A percentile compares a stretch with the other conserved stretches of the same genome.
Evolutionary conservation across 306 rosid species (phyloP).

Genomic region (Vachellia collinsii): DNA sequence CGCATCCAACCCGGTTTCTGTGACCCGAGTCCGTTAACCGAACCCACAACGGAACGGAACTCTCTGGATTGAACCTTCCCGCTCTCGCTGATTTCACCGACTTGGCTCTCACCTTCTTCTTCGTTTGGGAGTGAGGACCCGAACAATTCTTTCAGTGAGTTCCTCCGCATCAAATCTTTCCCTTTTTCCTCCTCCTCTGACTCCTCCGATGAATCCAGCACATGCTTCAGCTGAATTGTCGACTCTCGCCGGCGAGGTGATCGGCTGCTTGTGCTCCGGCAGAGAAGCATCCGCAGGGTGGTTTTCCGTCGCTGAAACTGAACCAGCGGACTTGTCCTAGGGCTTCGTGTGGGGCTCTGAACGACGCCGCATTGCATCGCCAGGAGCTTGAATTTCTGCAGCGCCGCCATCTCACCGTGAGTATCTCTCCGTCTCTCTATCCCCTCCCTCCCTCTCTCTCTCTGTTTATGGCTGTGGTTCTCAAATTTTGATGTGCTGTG

Average conservation of each 20-base stretch:
- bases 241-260: conserved; percentile 44
- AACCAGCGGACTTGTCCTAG: conserved; percentile 72
- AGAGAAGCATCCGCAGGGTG: conserved; percentile 62
- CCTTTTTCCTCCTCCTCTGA: conserved; percentile 14
- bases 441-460: neutral
- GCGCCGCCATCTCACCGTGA: conserved; percentile 58
- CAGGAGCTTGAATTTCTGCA: conserved; percentile 81
- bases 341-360: conserved; percentile 77
- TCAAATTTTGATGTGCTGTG: conserved; percentile 55
- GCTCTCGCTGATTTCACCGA: neutral
- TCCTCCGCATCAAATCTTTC: conserved; percentile 52
- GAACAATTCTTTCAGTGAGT: conserved; percentile 71
- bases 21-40: conserved; percentile 45
- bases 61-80: neutral
- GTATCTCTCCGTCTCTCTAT: neutral
- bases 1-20: conserved; percentile 66
- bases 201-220: conserved; percentile 24
- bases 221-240: conserved; percentile 36
- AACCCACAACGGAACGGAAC: conserved; percentile 34
- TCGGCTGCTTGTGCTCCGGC: conserved; percentile 50
- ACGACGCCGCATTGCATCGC: conserved; percentile 79
- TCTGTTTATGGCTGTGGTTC: neutral
- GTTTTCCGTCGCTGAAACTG: conserved; percentile 77
- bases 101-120: conserved; percentile 18
- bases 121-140: conserved; percentile 66